Conservation (phyloP, 768 basidiomycete species). For the Dioszegia hungarica region DNA sequence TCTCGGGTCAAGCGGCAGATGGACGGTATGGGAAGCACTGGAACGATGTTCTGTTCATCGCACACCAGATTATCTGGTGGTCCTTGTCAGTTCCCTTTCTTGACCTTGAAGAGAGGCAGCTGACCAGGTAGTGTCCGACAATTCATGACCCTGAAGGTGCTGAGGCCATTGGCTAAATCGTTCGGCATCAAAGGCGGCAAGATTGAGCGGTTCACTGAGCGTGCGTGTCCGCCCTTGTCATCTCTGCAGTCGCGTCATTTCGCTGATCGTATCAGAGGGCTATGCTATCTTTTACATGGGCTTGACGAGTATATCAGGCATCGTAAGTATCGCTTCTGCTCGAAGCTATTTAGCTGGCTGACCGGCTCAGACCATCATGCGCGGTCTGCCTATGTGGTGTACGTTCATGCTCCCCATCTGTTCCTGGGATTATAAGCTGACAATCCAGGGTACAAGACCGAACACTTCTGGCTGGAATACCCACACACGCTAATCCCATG, state of each 20-base stretch:
- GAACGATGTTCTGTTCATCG: slow-evolving; percentile 70
- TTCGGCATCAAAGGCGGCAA: slow-evolving; percentile 70
- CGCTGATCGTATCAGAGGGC: slow-evolving; percentile 41
- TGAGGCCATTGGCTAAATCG: slow-evolving; percentile 62
- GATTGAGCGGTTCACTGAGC: slow-evolving; percentile 82
- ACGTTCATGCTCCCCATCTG: slow-evolving; percentile 48
- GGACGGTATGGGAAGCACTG: slow-evolving; percentile 63
- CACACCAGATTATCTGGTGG: slow-evolving; percentile 80
- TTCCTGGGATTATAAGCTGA: not conserved
- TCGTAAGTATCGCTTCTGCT: slow-evolving; percentile 56
- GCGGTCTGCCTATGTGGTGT: slow-evolving; percentile 75
- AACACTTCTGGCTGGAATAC: slow-evolving; percentile 83
- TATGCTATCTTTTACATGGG: slow-evolving; percentile 80
- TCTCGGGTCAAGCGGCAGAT: slow-evolving; percentile 46
- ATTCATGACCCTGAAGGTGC: slow-evolving; percentile 61
- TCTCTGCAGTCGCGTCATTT: not conserved
- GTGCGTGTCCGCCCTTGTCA: slow-evolving; percentile 34
- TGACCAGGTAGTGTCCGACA: slow-evolving; percentile 59
- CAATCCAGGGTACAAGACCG: slow-evolving; percentile 54
- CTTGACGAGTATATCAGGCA: slow-evolving; percentile 67
- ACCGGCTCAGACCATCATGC: slow-evolving; percentile 69
- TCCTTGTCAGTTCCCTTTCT: slow-evolving; percentile 56
- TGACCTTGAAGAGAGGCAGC: not conserved
- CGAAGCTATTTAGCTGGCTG: not conserved
- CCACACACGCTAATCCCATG: slow-evolving; percentile 84